Evolutionary conservation across 2,329 filamentous ascomycete species (phyloP), one percentile per base, ranked within the genome.

Genomic region (Ciborinia camelliae): DNA sequence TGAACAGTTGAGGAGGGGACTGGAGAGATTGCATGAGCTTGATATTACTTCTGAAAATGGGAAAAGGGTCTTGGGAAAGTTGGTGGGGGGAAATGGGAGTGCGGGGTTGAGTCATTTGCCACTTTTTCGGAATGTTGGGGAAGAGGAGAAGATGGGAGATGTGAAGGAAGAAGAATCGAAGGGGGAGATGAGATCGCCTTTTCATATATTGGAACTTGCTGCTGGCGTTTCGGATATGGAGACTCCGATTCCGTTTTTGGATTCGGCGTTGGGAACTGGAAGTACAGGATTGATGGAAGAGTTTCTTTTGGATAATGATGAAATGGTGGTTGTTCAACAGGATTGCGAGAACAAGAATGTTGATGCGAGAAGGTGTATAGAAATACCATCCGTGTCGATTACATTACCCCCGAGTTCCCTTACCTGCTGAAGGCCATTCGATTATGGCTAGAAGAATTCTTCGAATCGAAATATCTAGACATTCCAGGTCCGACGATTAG

Each of bases 381-480:
- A 62, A 41, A 18, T 62, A 28, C 12, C 50, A 23, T 43, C 28
- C 35, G 26, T 53, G 41, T 20, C 60, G n/a, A 43, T 35, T 14
- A 41, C 20, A 30, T 62, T 18, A 62, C 50, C 6, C 39, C 50
- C 14, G 50, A 55, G 23, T 41, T 54, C 23, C 35, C 37, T 32
- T 26, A 54, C 30, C 37, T 62, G 26, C 37, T 62, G 10, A 54
- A 28, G n/a, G 60, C 60, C 6, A 54, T 62, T 23, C 60, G 60
- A 26, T 18, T 45, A 55, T 62, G 50, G 60, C 20, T 62, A 18
- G 50, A 53, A 35, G 10, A 20, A 28, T 43, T 43, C 15, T 62
- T 32, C 4, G 39, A 55, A 6, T 9, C 28, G 12, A 32, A 35
- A 23, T 6, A 18, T 30, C 15, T 55, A 55, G 52, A 23, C 7